Conservation (phyloP, 1,284 basidiomycete genomes). For the Sporisorium reilianum region DNA sequence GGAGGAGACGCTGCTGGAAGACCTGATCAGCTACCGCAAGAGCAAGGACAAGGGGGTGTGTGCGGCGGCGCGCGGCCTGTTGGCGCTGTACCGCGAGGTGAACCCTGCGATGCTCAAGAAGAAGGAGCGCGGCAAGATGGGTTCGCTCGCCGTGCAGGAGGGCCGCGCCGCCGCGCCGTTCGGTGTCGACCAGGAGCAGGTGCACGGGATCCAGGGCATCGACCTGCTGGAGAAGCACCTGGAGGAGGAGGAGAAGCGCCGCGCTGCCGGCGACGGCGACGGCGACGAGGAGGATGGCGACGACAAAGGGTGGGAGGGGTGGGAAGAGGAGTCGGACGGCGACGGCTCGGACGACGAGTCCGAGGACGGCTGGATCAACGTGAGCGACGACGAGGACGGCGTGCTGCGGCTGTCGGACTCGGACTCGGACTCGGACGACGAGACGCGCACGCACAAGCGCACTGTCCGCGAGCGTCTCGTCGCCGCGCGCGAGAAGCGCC, state of each 20-base stretch:
- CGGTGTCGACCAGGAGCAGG: constrained; percentile 80
- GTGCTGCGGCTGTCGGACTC: constrained; percentile 72
- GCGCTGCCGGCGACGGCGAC: constrained; percentile 64
- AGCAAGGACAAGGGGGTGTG: constrained; percentile 94
- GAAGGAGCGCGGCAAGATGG: constrained; percentile 76
- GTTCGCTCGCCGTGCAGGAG: constrained; percentile 57
- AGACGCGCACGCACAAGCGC: constrained; percentile 40
- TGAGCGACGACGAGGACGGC: constrained; percentile 80
- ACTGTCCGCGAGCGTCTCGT: constrained; percentile 48
- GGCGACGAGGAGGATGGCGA: constrained; percentile 72
- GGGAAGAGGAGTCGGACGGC: constrained; percentile 85
- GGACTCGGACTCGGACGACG: constrained; percentile 85
- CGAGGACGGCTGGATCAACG: constrained; percentile 81
- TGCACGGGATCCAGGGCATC: constrained; percentile 84
- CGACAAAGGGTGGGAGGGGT: constrained; percentile 85
- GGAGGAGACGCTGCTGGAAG: constrained; percentile 90
- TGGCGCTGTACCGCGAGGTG: constrained; percentile 94
- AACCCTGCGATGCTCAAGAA: constrained; percentile 93
- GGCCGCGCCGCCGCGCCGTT: constrained; percentile 74
- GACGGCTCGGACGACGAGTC: constrained; percentile 75
- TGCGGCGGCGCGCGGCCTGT: constrained; percentile 84
- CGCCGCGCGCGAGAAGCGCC: constrained; percentile 50
- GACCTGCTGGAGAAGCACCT: constrained; percentile 67
- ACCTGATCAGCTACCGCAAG: constrained; percentile 93
- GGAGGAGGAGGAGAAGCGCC: constrained; percentile 39